phyloP scores from a whole-genome alignment of 2,329 filamentous ascomycete species.

The Ophiostoma himal-ulmi region DNA sequence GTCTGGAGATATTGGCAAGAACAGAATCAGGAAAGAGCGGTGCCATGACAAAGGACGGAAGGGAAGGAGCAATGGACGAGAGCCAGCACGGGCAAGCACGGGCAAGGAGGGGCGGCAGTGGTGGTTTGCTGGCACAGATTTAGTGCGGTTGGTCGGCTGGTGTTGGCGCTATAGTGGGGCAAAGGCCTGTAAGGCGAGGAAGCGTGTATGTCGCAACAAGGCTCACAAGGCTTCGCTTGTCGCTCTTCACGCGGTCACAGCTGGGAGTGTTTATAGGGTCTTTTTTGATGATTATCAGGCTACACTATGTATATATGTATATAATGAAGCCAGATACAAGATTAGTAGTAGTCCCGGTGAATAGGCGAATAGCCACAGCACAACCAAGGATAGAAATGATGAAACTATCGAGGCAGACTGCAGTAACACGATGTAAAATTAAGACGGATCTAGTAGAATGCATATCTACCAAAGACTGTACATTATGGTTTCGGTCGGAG shows the following conservation, averaged over 20 bases:
- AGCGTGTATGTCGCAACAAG: neutral
- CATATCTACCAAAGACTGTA: no score
- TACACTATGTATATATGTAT: no score
- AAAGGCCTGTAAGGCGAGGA: constrained; percentile 1
- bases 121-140: constrained; percentile 3
- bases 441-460: neutral
- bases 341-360: no score
- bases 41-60: neutral
- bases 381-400: no score
- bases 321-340: no score
- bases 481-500: neutral
- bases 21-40: constrained; percentile 9
- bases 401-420: neutral
- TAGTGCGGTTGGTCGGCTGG: constrained; percentile 14
- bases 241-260: neutral
- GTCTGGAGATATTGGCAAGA: neutral
- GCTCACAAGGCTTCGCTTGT: neutral
- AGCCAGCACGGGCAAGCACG: neutral
- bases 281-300: no score
- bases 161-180: constrained; percentile 17
- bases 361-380: no score
- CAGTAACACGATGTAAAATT: neutral
- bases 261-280: neutral
- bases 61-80: constrained; percentile 5
- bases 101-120: constrained; percentile 16